A percentile compares a stretch with the other conserved stretches of the same genome.
Evolutionary conservation across 2,329 filamentous ascomycete species (phyloP).

Genomic region (Curvularia hawaiiensis): DNA sequence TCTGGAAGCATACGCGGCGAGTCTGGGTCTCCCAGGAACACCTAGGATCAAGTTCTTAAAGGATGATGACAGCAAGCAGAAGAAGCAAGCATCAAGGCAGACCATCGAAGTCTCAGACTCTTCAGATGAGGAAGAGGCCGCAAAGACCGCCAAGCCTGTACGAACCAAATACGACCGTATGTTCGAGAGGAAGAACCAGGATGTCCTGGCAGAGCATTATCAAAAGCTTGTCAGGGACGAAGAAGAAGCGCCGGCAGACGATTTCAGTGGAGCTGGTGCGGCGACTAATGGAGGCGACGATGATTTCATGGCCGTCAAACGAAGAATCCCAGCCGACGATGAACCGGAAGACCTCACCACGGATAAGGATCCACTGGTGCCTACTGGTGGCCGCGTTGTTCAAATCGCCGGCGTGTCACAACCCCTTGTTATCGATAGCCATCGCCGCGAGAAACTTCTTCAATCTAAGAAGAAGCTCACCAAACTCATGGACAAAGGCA

Average conservation of each 20-base stretch:
- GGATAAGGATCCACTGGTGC: constrained; percentile 48
- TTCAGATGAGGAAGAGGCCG: constrained; percentile 60
- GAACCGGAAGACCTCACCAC: constrained; percentile 52
- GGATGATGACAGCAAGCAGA: constrained; percentile 81
- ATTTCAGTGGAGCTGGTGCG: constrained; percentile 39
- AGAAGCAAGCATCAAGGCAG: constrained; percentile 83
- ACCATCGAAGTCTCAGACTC: constrained; percentile 64
- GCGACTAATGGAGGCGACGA: constrained; percentile 64
- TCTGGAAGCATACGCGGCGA: constrained; percentile 83
- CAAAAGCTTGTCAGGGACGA: constrained; percentile 74
- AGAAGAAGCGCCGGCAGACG: constrained; percentile 47
- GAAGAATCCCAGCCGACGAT: constrained; percentile 76
- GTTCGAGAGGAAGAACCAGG: constrained; percentile 97
- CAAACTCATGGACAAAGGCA: constrained; percentile 85
- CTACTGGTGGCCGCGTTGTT: constrained; percentile 62
- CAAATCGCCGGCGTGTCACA: constrained; percentile 68
- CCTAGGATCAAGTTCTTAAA: constrained; percentile 94
- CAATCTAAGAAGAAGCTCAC: constrained; percentile 92
- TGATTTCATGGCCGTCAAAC: constrained; percentile 88
- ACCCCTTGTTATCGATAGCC: constrained; percentile 85
- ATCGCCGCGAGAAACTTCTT: constrained; percentile 93
- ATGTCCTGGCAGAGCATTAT: constrained; percentile 93
- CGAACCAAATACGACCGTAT: constrained; percentile 97
- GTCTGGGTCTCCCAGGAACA: constrained; percentile 85
- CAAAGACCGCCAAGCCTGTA: constrained; percentile 67